phyloP scores from a whole-genome alignment of 108 stramenopile genomes.

The Parietichytrium sp. region DNA sequence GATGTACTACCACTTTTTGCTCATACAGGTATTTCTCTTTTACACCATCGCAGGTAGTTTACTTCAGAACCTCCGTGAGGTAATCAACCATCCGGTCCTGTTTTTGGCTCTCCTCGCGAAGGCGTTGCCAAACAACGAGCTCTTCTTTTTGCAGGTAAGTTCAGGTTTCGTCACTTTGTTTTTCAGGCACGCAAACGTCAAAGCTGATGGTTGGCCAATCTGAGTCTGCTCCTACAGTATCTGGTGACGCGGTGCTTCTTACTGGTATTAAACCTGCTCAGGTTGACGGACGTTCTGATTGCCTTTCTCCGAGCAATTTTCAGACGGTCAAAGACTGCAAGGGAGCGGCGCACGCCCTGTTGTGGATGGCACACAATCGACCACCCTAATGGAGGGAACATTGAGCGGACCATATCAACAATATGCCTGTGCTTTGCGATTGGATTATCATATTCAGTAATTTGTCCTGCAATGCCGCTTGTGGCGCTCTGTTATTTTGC shows the following conservation, averaged over 20 bases:
- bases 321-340: neutral
- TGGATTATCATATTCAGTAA: constrained; percentile 18
- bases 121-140: constrained; percentile 12
- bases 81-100: neutral
- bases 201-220: too few species aligned
- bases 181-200: too few species aligned
- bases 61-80: neutral
- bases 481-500: neutral
- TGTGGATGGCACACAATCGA: constrained; percentile 30
- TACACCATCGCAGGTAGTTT: constrained; percentile 6
- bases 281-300: neutral
- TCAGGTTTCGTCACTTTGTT: too few species aligned
- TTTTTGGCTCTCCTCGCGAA: constrained; percentile 11
- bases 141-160: constrained; percentile 33
- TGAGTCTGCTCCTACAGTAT: too few species aligned
- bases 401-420: constrained; percentile 31
- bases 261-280: neutral
- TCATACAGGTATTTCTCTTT: constrained; percentile 32
- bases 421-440: neutral
- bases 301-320: neutral
- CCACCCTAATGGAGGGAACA: constrained; percentile 13
- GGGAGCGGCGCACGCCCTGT: constrained; percentile 12
- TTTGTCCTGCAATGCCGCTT: constrained; percentile 32
- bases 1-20: constrained; percentile 29
- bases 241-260: neutral